These are phyloP conservation scores for Danielia oregonensis DNA, from an alignment of 805 yeast genomes.

Conservation along the genomic window DNA sequence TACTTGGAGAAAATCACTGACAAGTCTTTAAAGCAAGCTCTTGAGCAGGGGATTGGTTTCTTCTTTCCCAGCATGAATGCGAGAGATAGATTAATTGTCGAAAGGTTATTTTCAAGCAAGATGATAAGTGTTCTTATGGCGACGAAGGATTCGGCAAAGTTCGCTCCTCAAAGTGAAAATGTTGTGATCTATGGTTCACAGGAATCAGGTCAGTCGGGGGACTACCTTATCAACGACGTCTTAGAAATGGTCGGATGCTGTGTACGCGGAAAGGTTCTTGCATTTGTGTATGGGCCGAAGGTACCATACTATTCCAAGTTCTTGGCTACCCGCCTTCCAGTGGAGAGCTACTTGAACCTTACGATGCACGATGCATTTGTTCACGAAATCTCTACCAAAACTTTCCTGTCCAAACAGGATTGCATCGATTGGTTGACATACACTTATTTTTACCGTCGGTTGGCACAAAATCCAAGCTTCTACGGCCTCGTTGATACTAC, in stretches of 20 bases:
- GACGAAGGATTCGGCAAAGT: constrained; percentile 51
- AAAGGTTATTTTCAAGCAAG: constrained; percentile 47
- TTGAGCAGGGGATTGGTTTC: constrained; percentile 57
- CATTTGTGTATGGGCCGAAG: constrained; percentile 56
- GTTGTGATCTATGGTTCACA: constrained; percentile 72
- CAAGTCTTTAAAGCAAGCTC: constrained; percentile 4
- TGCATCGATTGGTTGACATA: constrained; percentile 89
- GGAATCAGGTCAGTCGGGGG: constrained; percentile 45
- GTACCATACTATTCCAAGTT: constrained; percentile 67
- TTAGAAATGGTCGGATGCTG: constrained; percentile 59
- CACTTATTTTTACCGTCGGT: constrained; percentile 75
- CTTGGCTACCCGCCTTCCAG: constrained; percentile 69
- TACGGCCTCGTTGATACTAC: constrained; percentile 72
- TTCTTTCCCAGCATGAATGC: constrained; percentile 54
- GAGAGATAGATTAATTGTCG: constrained; percentile 53
- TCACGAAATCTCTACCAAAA: constrained; percentile 66
- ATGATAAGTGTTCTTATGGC: constrained; percentile 57
- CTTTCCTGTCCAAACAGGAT: constrained; percentile 69
- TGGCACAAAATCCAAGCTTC: constrained; percentile 80
- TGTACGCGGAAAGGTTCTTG: constrained; percentile 35
- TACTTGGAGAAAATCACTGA: constrained; percentile 2
- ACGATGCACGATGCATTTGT: constrained; percentile 64
- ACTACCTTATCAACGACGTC: constrained; percentile 62
- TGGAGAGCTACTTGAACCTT: constrained; percentile 69
- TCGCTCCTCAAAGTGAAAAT: constrained; percentile 48